phyloP scores from a whole-genome alignment of 2,329 filamentous ascomycete genomes.

The Cladophialophora yegresii region DNA sequence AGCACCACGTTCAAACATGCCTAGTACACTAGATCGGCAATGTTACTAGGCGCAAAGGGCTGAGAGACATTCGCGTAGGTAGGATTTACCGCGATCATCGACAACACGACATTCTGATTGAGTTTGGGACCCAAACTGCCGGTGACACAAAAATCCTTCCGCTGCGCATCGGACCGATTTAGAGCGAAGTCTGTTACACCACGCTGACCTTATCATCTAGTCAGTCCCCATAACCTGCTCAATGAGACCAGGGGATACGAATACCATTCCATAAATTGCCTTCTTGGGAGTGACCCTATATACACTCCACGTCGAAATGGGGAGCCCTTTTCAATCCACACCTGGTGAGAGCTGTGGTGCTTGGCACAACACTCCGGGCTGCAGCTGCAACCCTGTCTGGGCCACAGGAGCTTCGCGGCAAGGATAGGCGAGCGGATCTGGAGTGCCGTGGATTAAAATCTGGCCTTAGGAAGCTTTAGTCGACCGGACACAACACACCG shows the following conservation, averaged over 20 bases:
- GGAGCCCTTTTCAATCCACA: neutral
- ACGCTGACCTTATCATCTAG: neutral
- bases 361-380: neutral
- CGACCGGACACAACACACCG: neutral
- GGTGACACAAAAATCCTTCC: neutral
- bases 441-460: neutral
- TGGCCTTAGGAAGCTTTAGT: neutral
- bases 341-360: neutral
- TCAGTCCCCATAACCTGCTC: neutral
- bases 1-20: neutral
- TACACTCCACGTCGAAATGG: neutral
- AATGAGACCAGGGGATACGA: neutral
- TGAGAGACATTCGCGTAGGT: neutral
- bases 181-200: slow-evolving; percentile 10
- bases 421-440: neutral
- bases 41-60: neutral
- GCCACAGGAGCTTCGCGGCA: neutral
- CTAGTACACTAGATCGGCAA: neutral
- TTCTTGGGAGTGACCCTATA: neutral
- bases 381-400: neutral
- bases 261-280: neutral
- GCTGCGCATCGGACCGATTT: slow-evolving; percentile 1
- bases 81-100: neutral
- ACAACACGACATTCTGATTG: slow-evolving; percentile 12
- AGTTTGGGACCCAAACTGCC: slow-evolving; percentile 2